phyloP scores from a whole-genome alignment of 768 basidiomycete genomes.

The Tulasnella sp. region DNA sequence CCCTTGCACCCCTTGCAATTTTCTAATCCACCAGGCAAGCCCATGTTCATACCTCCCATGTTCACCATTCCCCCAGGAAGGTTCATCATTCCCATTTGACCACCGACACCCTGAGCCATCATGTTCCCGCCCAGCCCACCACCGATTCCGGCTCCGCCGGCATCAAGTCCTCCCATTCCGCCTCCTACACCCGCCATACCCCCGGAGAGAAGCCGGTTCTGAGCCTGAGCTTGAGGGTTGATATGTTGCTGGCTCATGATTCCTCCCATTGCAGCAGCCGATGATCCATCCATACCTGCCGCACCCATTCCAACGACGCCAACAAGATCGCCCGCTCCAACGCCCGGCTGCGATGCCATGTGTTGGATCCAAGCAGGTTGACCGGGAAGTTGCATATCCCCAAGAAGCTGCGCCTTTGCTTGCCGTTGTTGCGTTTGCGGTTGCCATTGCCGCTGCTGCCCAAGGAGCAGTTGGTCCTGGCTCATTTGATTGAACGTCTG shows the following conservation, averaged over 20 bases:
- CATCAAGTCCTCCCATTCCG: conserved; percentile 16
- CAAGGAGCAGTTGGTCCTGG: not conserved
- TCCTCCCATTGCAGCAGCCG: not conserved
- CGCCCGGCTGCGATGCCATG: not conserved
- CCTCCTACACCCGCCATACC: conserved; percentile 13
- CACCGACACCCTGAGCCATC: not conserved
- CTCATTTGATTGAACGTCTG: conserved; percentile 3
- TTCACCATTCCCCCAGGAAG: too few relatives aligned
- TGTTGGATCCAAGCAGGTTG: conserved; percentile 23
- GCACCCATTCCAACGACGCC: conserved; percentile 13
- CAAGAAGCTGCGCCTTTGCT: not conserved
- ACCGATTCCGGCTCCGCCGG: not conserved
- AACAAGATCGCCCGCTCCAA: not conserved
- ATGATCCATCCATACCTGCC: not conserved
- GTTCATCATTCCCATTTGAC: conserved; percentile 2
- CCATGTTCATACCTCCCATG: conserved; percentile 9
- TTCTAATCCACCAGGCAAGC: not conserved
- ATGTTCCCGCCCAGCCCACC: conserved; percentile 5
- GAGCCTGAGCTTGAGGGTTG: conserved; percentile 28
- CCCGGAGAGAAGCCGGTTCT: conserved; percentile 26
- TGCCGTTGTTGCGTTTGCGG: conserved; percentile 24
- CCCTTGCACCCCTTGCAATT: not conserved
- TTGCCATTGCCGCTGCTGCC: conserved; percentile 29
- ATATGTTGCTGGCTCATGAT: conserved; percentile 22
- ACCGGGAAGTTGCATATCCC: not conserved